Percentiles rank a stretch among this genome's conserved stretches.
Evolutionary conservation across 805 yeast genomes (phyloP).

Genomic region (Pichia sporocuriosa): DNA sequence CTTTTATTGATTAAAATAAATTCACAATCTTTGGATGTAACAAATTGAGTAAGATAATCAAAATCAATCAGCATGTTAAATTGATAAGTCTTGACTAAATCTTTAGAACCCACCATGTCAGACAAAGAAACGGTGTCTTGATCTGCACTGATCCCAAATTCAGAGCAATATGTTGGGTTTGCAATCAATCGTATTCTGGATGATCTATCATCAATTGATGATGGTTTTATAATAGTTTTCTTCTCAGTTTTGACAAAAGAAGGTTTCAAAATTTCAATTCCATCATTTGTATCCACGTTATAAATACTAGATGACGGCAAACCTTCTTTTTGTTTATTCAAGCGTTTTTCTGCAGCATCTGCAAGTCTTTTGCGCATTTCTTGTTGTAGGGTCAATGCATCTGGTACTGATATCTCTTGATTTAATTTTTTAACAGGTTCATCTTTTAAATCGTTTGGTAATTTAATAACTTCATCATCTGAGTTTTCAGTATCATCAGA

Average conservation of each 20-base stretch:
- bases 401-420: background rate
- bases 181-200: constrained; percentile 26
- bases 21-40: constrained; percentile 19
- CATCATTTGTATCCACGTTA: background rate
- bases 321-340: constrained; percentile 4
- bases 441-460: background rate
- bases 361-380: constrained; percentile 18
- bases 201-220: background rate
- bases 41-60: constrained; percentile 20
- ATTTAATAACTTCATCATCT: background rate
- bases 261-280: background rate
- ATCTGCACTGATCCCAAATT: constrained; percentile 19
- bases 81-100: constrained; percentile 24
- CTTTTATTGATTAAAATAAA: constrained; percentile 27
- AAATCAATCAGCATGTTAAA: constrained; percentile 30
- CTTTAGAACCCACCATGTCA: constrained; percentile 23
- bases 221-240: background rate
- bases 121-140: constrained; percentile 24
- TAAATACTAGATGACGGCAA: no score
- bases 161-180: constrained; percentile 19
- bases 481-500: background rate
- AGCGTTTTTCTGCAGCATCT: constrained; percentile 21
- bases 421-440: background rate
- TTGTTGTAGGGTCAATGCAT: constrained; percentile 7
- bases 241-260: no score